A percentile compares a stretch with the other conserved stretches of the same genome.
These are phyloP conservation scores for Penicillium riverlandense DNA, from an alignment of 495 filamentous ascomycete genomes.

Conservation along the genomic window DNA sequence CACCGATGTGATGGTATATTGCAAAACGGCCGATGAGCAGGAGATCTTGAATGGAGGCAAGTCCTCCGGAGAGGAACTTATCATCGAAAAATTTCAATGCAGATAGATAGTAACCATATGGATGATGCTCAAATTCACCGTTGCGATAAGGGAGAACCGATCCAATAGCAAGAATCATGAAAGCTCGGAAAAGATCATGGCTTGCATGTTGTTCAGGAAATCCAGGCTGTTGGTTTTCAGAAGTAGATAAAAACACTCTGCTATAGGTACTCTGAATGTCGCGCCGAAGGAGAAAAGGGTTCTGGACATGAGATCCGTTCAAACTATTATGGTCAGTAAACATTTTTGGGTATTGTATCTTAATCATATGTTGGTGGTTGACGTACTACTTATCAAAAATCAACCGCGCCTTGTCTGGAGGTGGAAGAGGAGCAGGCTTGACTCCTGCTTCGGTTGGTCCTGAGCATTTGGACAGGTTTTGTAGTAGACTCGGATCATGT, in stretches of 20 bases:
- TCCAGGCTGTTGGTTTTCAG: not conserved
- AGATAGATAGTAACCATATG: slow-evolving; percentile 21
- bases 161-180: slow-evolving; percentile 23
- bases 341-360: too few species aligned
- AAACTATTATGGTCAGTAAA: slow-evolving; percentile 8
- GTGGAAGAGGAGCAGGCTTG: slow-evolving; percentile 11
- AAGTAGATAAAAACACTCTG: not conserved
- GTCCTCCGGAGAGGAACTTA: slow-evolving; percentile 10
- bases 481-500: slow-evolving; percentile 16
- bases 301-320: slow-evolving; percentile 18
- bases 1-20: slow-evolving; percentile 25
- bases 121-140: slow-evolving; percentile 12
- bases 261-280: slow-evolving; percentile 10
- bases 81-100: slow-evolving; percentile 16
- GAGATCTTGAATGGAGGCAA: slow-evolving; percentile 23
- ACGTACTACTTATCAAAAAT: slow-evolving; percentile 23
- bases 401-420: slow-evolving; percentile 4
- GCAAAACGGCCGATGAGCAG: slow-evolving; percentile 19
- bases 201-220: not conserved
- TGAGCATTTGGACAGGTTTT: slow-evolving; percentile 11
- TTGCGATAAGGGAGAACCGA: slow-evolving; percentile 15
- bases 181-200: slow-evolving; percentile 15
- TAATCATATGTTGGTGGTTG: not conserved
- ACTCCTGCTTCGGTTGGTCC: slow-evolving; percentile 10
- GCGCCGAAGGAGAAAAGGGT: slow-evolving; percentile 18